Conservation (phyloP, 192 early-diverging fungal genomes). For the Thoreauomyces humboldtii region DNA sequence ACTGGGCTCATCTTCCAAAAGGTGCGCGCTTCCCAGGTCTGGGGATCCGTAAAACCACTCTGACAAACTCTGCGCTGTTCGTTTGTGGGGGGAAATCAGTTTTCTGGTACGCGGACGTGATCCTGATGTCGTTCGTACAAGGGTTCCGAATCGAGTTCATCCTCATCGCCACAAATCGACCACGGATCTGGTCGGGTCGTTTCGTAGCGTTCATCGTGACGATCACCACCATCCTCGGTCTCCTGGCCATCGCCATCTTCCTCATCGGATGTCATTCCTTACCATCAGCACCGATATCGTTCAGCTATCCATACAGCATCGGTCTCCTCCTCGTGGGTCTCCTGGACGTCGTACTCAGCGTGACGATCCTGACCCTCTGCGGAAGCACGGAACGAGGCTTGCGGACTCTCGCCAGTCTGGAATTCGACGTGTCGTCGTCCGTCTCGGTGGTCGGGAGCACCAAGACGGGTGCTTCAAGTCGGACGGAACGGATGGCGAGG, state of each 20-base stretch:
- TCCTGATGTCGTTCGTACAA: background rate
- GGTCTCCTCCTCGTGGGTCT: background rate
- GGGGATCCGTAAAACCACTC: background rate
- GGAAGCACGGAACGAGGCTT: no score
- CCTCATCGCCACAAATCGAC: constrained; percentile 1
- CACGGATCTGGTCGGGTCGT: background rate
- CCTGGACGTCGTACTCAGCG: background rate
- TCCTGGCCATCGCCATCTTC: background rate
- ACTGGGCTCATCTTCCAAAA: constrained; percentile 3
- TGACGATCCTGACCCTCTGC: background rate
- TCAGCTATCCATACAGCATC: background rate
- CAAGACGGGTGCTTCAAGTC: background rate
- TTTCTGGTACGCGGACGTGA: background rate
- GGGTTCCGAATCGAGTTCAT: constrained; percentile 2
- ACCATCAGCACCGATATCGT: background rate
- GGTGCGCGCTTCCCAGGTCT: background rate
- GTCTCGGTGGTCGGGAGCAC: no score
- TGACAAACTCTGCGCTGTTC: background rate
- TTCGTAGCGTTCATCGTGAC: background rate
- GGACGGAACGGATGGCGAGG: background rate
- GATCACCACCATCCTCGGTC: background rate
- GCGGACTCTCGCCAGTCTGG: background rate
- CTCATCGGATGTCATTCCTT: background rate
- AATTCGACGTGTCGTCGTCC: background rate
- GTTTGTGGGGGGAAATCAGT: no score